Base-by-base conservation (phyloP, 768 basidiomycete species). In the Serendipita sp. region DNA sequence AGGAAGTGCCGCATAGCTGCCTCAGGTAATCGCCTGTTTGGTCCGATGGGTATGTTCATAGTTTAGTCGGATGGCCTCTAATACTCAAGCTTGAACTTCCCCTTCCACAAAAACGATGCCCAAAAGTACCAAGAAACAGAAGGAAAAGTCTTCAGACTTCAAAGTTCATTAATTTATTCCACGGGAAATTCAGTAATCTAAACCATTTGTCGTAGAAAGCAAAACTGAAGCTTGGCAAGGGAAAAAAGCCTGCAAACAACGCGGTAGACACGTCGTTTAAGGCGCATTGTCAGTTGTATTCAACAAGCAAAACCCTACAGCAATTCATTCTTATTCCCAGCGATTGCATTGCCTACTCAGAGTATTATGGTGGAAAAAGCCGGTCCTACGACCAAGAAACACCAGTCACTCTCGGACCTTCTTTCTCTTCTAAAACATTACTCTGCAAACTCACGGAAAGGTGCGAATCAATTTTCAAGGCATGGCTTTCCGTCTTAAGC, bases 201-300 rank as follows among this genome's bases (percentile, higher is more conserved):
- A 41, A 41, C 13, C 38, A 13, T 15, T 35, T 24, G 32, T 66
- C 44, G 5, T 73, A 97, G 92, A 97, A 93, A 91, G 85, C 91
- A 30, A 97, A 89, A 74, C 80, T 96, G 44, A 99, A 96, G 74
- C 88, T 99, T 60, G 95, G 95, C 41, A 99, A 95, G 73, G 92
- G 90, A 48, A 98, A 94, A 74, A 83, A 87, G 70, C 72, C 77
- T 8, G 79, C 92, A 8, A 79, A 76, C 53, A 98, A 98, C 79
- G 89, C 83, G 3, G 83, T 97, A 68, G 91, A 98, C 75, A 98
- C 95, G 1, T 93, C 94, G 0, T 97, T 95, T 81, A 92, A 94
- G 73, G 85, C 92, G 37, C 84, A 91, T 66, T 91, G 95, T 96
- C 71, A 70, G 88, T 24, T 78, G 15, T 34, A 58, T 45, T 51